Conservation (phyloP, 2,329 filamentous ascomycete genomes). For the Pseudopyricularia cyperi region DNA sequence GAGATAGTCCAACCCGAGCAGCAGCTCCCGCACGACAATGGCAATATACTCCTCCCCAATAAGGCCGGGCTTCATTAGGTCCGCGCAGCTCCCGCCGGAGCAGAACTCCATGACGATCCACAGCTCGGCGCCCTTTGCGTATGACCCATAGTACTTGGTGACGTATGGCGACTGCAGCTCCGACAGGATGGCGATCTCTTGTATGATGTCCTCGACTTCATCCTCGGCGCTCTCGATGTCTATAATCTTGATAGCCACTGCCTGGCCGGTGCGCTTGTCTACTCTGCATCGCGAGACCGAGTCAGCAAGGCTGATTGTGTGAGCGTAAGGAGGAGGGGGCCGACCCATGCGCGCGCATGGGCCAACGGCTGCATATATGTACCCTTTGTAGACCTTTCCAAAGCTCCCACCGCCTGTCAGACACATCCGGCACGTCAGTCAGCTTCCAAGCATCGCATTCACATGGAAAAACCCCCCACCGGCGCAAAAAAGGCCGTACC, state of each 20-base stretch:
- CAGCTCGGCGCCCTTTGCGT: conserved; percentile 85
- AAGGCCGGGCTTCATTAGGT: conserved; percentile 84
- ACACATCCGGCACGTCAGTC: conserved; percentile 10
- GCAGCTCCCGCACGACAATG: conserved; percentile 81
- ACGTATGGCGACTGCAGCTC: conserved; percentile 93
- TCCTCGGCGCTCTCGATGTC: conserved; percentile 98
- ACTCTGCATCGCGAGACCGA: conserved; percentile 42
- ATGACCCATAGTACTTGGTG: conserved; percentile 95
- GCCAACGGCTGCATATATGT: conserved; percentile 13
- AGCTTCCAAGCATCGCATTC: conserved; percentile 2
- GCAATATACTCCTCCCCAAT: conserved; percentile 94
- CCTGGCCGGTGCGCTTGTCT: conserved; percentile 82
- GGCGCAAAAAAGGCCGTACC: conserved; percentile 34
- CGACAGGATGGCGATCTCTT: conserved; percentile 94
- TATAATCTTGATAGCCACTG: conserved; percentile 96
- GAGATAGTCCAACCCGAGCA: conserved; percentile 83
- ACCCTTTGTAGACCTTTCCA: conserved; percentile 98
- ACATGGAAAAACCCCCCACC: conserved; percentile 1
- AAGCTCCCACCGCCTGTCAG: conserved; percentile 81
- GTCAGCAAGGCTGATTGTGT: background rate
- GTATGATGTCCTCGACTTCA: conserved; percentile 98
- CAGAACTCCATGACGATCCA: conserved; percentile 99
- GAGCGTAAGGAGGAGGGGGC: no score
- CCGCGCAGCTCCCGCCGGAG: conserved; percentile 88
- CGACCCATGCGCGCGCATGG: background rate